Percentiles rank a stretch among this genome's conserved stretches.
These are phyloP conservation scores for Tylopilus vinaceipallidus DNA, from an alignment of 768 basidiomycete genomes.

Conservation along the genomic window DNA sequence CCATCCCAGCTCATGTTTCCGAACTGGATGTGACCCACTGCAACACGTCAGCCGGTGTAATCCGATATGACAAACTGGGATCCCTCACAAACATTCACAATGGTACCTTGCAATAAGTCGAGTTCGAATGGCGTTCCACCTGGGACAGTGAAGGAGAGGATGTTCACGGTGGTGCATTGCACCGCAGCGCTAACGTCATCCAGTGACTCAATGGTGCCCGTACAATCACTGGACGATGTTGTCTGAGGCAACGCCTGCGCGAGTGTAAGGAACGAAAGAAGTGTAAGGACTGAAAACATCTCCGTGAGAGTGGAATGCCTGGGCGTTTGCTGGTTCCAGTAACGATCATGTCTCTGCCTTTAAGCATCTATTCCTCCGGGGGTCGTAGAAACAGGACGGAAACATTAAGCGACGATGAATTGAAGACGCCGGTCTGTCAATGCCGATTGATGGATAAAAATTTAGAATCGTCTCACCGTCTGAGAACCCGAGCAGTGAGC, in stretches of 20 bases:
- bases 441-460: no score
- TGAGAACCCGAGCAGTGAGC: no score
- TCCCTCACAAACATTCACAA: constrained; percentile 55
- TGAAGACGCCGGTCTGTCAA: no score
- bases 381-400: no score
- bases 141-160: constrained; percentile 56
- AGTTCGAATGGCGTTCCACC: constrained; percentile 51
- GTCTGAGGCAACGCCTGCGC: constrained; percentile 14
- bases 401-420: no score
- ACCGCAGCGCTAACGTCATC: constrained; percentile 50
- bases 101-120: constrained; percentile 44
- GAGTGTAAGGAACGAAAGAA: constrained; percentile 20
- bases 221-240: constrained; percentile 31
- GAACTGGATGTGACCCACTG: constrained; percentile 59
- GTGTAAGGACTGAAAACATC: constrained; percentile 8
- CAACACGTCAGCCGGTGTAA: background rate
- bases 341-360: background rate
- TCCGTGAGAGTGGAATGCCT: background rate
- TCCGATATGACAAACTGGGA: background rate
- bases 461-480: no score
- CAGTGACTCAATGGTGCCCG: constrained; percentile 54
- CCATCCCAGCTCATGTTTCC: constrained; percentile 51
- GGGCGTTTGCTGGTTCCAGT: background rate
- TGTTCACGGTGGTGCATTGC: constrained; percentile 55
- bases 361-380: no score